Conservation (phyloP, 345 rosid genomes). For the Psidium guajava region DNA sequence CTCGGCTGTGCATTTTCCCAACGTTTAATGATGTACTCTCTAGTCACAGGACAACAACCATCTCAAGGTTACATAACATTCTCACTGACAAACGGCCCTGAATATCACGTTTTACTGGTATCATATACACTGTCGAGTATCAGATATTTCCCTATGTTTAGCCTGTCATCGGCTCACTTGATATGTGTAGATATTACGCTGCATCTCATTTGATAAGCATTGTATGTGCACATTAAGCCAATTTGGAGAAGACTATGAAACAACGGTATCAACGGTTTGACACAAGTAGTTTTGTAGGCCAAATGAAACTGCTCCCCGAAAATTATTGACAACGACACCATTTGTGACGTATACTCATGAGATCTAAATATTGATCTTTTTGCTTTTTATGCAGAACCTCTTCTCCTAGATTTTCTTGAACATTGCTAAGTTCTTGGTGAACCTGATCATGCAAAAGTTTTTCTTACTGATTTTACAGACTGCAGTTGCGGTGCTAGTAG, state of each 20-base stretch:
- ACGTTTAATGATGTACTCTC: not conserved
- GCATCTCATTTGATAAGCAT: not conserved
- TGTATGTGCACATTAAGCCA: not conserved
- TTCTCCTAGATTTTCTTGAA: not conserved
- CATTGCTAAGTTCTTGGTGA: not conserved
- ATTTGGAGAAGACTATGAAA: not conserved
- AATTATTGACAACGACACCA: not conserved
- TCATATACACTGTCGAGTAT: not conserved
- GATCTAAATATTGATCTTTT: not conserved
- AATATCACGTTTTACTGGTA: conserved; percentile 31
- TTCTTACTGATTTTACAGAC: conserved; percentile 4
- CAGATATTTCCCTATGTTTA: not conserved
- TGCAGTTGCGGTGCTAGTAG: conserved; percentile 28
- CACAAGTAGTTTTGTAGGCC: not conserved
- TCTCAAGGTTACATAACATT: conserved; percentile 21
- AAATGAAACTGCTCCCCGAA: not conserved
- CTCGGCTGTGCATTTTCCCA: not conserved
- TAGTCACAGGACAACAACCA: conserved; percentile 6
- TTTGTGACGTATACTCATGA: not conserved
- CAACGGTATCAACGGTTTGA: not conserved
- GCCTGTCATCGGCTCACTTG: not conserved
- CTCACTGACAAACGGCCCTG: conserved; percentile 30
- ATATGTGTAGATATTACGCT: not conserved
- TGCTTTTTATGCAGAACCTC: not conserved
- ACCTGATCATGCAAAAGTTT: not conserved